Conservation (phyloP, 495 filamentous ascomycete species). For the Lasiosphaeria miniovina region DNA sequence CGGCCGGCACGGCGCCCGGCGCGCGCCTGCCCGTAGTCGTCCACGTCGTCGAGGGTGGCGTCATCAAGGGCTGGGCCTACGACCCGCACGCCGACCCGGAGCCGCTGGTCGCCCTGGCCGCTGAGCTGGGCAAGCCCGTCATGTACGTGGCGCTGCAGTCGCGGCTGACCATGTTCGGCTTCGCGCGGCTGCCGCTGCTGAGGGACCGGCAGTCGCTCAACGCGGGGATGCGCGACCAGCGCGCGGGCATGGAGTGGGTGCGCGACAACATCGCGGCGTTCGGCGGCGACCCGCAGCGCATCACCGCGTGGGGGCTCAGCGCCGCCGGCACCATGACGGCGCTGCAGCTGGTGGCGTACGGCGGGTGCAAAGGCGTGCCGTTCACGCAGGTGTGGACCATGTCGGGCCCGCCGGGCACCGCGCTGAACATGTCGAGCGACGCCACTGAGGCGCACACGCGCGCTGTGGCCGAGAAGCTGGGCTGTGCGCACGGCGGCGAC, state of each 20-base stretch:
- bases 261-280: constrained; percentile 39
- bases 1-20: constrained; percentile 19
- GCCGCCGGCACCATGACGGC: constrained; percentile 26
- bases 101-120: constrained; percentile 32
- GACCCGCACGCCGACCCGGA: constrained; percentile 37
- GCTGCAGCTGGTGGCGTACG: constrained; percentile 35
- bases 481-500: constrained; percentile 20
- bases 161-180: constrained; percentile 30
- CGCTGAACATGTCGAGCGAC: constrained; percentile 39
- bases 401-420: constrained; percentile 42
- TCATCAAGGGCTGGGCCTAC: constrained; percentile 36
- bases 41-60: constrained; percentile 40
- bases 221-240: constrained; percentile 32
- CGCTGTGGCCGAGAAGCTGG: constrained; percentile 26
- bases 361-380: constrained; percentile 30
- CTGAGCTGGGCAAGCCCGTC: constrained; percentile 35
- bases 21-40: constrained; percentile 43
- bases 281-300: constrained; percentile 22
- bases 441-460: constrained; percentile 35
- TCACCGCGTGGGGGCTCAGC: constrained; percentile 26
- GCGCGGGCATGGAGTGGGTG: constrained; percentile 31
- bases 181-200: constrained; percentile 16
- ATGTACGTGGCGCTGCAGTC: constrained; percentile 33
- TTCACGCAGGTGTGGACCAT: constrained; percentile 39
- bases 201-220: constrained; percentile 26